phyloP scores from a whole-genome alignment of 495 filamentous ascomycete genomes.

The Pyronema domesticum region DNA sequence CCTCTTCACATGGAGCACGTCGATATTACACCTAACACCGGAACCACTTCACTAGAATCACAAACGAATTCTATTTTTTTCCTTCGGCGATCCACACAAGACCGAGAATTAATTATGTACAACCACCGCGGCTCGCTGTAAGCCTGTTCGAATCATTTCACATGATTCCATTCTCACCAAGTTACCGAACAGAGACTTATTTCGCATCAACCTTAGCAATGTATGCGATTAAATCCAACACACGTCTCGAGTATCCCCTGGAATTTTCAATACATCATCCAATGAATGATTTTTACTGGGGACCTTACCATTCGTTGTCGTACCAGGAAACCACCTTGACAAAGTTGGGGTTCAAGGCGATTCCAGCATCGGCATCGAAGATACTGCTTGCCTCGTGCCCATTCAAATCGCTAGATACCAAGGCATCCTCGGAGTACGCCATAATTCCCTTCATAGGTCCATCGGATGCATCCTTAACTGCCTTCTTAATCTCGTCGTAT shows the following conservation, averaged over 20 bases:
- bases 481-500: slow-evolving; percentile 88
- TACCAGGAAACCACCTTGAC: slow-evolving; percentile 98
- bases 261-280: background rate
- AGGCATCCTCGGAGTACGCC: slow-evolving; percentile 85
- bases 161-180: too few species aligned
- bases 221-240: slow-evolving; percentile 85
- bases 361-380: slow-evolving; percentile 98
- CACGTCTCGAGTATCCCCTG: slow-evolving; percentile 90
- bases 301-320: slow-evolving; percentile 58
- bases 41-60: too few species aligned
- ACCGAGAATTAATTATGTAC: too few species aligned
- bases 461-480: slow-evolving; percentile 63
- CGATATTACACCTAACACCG: too few species aligned
- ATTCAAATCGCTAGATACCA: slow-evolving; percentile 85
- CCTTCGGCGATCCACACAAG: too few species aligned
- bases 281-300: background rate
- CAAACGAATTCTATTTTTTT: too few species aligned
- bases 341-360: slow-evolving; percentile 92
- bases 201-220: slow-evolving; percentile 63
- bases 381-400: slow-evolving; percentile 82
- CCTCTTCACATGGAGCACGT: too few species aligned
- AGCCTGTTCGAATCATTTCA: too few species aligned
- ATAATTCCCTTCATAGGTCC: slow-evolving; percentile 80
- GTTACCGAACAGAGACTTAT: background rate
- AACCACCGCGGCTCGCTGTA: too few species aligned